Conservation (phyloP, 2,329 filamentous ascomycete species). For the Colletotrichum zoysiae region DNA sequence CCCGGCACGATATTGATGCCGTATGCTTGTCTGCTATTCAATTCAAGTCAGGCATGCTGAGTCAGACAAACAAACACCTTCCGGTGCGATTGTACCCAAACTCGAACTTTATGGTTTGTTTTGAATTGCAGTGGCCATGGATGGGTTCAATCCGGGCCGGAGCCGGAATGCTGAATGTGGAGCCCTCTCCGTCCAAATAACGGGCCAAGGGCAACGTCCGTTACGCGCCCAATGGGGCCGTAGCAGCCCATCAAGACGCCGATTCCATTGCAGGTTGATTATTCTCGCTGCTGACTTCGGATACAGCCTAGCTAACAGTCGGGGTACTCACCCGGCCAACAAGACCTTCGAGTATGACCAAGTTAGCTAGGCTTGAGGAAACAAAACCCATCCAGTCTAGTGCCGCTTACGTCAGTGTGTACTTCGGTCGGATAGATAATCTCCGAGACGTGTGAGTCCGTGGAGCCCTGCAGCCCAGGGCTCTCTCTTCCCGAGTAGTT, state of each 20-base stretch:
- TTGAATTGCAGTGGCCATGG: background rate
- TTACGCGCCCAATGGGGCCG: background rate
- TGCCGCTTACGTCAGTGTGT: constrained; percentile 51
- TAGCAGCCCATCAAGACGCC: background rate
- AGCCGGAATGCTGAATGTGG: constrained; percentile 1
- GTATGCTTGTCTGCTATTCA: background rate
- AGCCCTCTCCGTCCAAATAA: background rate
- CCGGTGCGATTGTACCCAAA: too few species aligned
- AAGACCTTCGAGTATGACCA: background rate
- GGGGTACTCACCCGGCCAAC: background rate
- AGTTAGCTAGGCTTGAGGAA: background rate
- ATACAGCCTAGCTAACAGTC: background rate
- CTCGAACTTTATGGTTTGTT: too few species aligned
- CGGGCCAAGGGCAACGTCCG: background rate
- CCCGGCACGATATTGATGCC: background rate
- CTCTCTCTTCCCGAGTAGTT: constrained; percentile 63
- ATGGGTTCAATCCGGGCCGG: background rate
- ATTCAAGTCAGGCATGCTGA: too few species aligned
- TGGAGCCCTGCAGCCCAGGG: constrained; percentile 54
- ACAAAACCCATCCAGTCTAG: constrained; percentile 59
- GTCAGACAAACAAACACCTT: background rate
- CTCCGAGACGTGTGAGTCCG: constrained; percentile 59
- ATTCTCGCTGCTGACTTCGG: background rate
- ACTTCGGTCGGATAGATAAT: constrained; percentile 60
- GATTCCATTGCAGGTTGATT: too few species aligned